phyloP scores from a whole-genome alignment of 2,329 filamentous ascomycete species.

The Diatrype stigma region DNA sequence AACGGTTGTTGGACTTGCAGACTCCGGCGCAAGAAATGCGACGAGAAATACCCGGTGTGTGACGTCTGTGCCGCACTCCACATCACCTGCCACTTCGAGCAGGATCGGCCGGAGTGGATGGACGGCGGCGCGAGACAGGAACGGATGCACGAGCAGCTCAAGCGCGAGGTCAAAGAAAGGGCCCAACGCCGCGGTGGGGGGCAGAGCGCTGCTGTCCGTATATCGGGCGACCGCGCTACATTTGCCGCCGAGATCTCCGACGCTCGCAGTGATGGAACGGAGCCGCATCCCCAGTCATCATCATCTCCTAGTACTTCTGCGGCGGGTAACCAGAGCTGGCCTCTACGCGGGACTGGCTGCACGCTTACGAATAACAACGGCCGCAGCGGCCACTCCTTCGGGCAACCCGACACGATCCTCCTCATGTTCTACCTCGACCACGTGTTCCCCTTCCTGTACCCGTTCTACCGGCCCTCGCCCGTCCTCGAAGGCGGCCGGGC shows the following conservation, averaged over 20 bases:
- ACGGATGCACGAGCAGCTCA: constrained; percentile 29
- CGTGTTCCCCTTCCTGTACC: constrained; percentile 21
- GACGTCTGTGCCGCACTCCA: constrained; percentile 29
- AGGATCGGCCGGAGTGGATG: constrained; percentile 34
- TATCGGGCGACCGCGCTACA: no score
- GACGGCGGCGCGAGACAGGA: constrained; percentile 29
- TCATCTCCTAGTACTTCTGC: no score
- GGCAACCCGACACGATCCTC: constrained; percentile 14
- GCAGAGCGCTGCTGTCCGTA: background rate
- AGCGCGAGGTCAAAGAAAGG: constrained; percentile 16
- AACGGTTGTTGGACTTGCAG: constrained; percentile 38
- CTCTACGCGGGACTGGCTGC: constrained; percentile 3
- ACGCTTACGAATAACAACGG: background rate
- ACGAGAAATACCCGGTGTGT: constrained; percentile 35
- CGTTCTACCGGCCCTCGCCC: constrained; percentile 19
- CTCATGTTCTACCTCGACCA: constrained; percentile 22
- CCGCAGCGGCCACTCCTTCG: constrained; percentile 3
- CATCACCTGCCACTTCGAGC: constrained; percentile 35
- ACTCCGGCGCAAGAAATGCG: constrained; percentile 40
- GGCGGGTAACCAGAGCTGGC: no score
- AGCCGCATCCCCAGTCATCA: background rate
- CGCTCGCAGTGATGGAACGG: background rate
- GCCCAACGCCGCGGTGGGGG: constrained; percentile 8
- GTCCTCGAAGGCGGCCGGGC: constrained; percentile 14
- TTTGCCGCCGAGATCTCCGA: background rate